A percentile compares a stretch with the other conserved stretches of the same genome.
These are phyloP conservation scores for Ophiostoma ips DNA, from an alignment of 2,329 filamentous ascomycete genomes.

Conservation along the genomic window DNA sequence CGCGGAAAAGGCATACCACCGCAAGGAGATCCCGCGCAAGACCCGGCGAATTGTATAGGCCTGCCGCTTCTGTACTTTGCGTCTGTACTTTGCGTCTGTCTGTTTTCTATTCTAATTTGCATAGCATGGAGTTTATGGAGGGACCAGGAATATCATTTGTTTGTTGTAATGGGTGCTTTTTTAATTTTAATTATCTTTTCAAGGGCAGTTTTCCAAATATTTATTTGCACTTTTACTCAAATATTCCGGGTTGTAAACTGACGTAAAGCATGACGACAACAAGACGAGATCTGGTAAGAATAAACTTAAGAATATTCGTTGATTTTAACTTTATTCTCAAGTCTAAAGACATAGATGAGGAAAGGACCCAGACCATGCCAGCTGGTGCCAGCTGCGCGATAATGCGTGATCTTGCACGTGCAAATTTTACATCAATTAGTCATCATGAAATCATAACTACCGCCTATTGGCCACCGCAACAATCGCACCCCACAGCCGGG, in stretches of 20 bases:
- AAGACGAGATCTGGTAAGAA: too few relatives aligned
- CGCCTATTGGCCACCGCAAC: neutral
- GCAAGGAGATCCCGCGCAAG: slow-evolving; percentile 38
- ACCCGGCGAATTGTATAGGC: slow-evolving; percentile 20
- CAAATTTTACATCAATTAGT: too few relatives aligned
- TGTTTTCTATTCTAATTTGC: neutral
- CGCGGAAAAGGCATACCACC: slow-evolving; percentile 35
- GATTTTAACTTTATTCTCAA: neutral
- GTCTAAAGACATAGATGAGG: too few relatives aligned
- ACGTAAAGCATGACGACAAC: too few relatives aligned
- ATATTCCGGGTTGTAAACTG: too few relatives aligned
- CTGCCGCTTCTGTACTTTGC: neutral
- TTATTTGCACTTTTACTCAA: neutral
- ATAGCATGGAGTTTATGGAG: slow-evolving; percentile 7
- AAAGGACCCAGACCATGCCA: too few relatives aligned
- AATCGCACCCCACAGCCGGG: slow-evolving; percentile 5
- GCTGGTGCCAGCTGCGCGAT: neutral
- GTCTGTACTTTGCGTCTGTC: neutral
- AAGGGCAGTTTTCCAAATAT: neutral
- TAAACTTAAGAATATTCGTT: neutral
- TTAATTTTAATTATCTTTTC: neutral
- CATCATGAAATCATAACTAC: too few relatives aligned
- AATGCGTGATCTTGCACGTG: too few relatives aligned
- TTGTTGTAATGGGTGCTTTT: neutral
- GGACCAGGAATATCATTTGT: neutral